Evolutionary conservation across 768 basidiomycete species (phyloP).

Genomic region (Boletellus emodensis): DNA sequence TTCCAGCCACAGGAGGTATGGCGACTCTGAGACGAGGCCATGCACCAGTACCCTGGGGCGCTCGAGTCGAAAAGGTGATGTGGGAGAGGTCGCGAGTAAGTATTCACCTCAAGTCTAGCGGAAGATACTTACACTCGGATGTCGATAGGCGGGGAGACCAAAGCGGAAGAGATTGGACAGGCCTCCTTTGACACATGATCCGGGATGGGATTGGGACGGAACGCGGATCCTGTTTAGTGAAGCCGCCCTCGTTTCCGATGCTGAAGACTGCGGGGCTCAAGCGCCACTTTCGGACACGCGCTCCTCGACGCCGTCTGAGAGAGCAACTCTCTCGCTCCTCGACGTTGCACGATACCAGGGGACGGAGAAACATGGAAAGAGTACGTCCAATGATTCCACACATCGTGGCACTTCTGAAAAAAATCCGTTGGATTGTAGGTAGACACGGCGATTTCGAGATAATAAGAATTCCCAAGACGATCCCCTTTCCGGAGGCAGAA

Average conservation of each 20-base stretch:
- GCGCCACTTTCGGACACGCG: neutral
- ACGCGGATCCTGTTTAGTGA: conserved; percentile 5
- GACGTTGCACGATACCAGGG: conserved; percentile 2
- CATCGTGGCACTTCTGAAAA: neutral
- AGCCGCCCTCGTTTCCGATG: neutral
- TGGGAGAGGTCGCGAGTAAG: conserved; percentile 17
- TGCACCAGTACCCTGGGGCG: conserved; percentile 5
- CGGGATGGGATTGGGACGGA: conserved; percentile 26
- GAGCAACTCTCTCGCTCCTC: neutral
- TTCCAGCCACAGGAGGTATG: conserved; percentile 5
- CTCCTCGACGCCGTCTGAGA: neutral
- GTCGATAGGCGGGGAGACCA: conserved; percentile 13
- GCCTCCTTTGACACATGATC: conserved; percentile 13
- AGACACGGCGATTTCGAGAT: conserved; percentile 22
- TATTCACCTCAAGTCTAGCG: neutral
- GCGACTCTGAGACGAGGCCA: conserved; percentile 19
- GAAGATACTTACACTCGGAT: neutral
- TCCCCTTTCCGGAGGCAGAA: conserved; percentile 13
- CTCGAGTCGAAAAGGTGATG: neutral
- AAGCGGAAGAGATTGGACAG: conserved; percentile 7
- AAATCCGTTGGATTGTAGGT: conserved; percentile 3
- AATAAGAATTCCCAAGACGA: conserved; percentile 16
- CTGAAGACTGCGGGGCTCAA: neutral
- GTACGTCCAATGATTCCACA: conserved; percentile 1
- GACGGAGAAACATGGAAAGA: conserved; percentile 9